Base-by-base conservation (phyloP, 768 basidiomycete genomes). In the Naganishia onofrii region DNA sequence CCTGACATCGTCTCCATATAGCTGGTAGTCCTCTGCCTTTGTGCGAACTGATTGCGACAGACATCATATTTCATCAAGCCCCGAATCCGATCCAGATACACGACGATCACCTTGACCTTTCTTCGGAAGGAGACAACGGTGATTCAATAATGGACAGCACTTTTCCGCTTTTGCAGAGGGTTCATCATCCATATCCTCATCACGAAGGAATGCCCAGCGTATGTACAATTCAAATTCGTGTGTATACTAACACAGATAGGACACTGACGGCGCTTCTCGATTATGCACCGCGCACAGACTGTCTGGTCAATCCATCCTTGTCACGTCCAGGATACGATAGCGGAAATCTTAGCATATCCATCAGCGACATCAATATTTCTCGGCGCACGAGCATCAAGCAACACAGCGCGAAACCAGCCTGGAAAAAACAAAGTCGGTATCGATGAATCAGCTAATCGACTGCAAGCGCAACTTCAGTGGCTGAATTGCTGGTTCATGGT, bases 401-500 rank as follows among this genome's bases (percentile, higher is more conserved):
- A n/a, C 7, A 13, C 48, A 3, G 23, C n/a, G 8, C 46, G 19
- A n/a, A 23, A 4, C 23, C 3, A n/a, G 4, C 21, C 21, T 13
- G n/a, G n/a, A 51, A 23, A 4, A 6, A 8, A 3, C 6, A 26
- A 3, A n/a, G n/a, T 26, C 12, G 23, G 21, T 51, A n/a, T n/a
- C 48, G 48, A 51, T 13, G 23, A 51, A 21, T 3, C n/a, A 58
- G 57, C n/a, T 10, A 23, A 15, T 8, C 38, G 9, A 23, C 5
- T 63, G 32, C 9, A 44, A 26, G 15, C 21, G 7, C 60, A 63
- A 26, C 8, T 44, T 7, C 9, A 4, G 8, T 63, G 60, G 60
- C 60, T 63, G 60, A 42, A 63, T 26, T 63, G 38, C 42, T 63
- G 60, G 60, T 63, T 63, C 38, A 63, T 63, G 60, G 38, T 63